Base-by-base conservation (phyloP, 257 asterid species). In the Knoxia roxburghii region DNA sequence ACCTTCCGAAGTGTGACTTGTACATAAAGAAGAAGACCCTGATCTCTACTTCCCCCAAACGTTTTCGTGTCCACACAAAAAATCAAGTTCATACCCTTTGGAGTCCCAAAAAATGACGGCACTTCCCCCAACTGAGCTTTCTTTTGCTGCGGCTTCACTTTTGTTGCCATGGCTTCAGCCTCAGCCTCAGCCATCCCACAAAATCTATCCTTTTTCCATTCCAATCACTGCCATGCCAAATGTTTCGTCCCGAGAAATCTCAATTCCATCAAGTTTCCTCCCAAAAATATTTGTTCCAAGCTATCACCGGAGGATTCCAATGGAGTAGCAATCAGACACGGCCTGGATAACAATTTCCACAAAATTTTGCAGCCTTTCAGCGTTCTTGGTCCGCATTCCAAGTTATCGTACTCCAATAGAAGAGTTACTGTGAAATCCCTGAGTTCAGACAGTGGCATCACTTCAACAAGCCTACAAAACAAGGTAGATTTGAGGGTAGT, bases 11-110 rank as follows among this genome's bases (percentile, higher is more conserved):
- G 1, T 46, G 30, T 35, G 68, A 60, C 7, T 24, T 59, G 32
- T 20, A 51, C 40, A 3, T 7, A 14, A 53, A 9, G 41, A 37
- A 37, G 15, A 33, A 61, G 45, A 49, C 49, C 67, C 75, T 66
- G 56, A 66, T 73, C 77, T 60, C 64, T 5, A 46, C 35, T 26
- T 11, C 21, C 20, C 14, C 15, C 62, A 9, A 24, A 64, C 68
- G 67, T 70, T 64, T 70, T 79, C 67, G 73, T 67, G 83, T 86
- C 97, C 97, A 88, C 95, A 84, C 90, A 83, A 82, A 65, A 29
- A 5, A 32, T 21, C 14, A 58, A 60, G 73, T 68, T 68, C 79
- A 14, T 70, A 40, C 76, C 40, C 50, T 20, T n/a, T 23, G 64
- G 29, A 17, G 55, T 70, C 41, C 41, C 74, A 70, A 58, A 46